phyloP scores from a whole-genome alignment of 352 stramenopile species.

The Phytopythium aichiense region DNA sequence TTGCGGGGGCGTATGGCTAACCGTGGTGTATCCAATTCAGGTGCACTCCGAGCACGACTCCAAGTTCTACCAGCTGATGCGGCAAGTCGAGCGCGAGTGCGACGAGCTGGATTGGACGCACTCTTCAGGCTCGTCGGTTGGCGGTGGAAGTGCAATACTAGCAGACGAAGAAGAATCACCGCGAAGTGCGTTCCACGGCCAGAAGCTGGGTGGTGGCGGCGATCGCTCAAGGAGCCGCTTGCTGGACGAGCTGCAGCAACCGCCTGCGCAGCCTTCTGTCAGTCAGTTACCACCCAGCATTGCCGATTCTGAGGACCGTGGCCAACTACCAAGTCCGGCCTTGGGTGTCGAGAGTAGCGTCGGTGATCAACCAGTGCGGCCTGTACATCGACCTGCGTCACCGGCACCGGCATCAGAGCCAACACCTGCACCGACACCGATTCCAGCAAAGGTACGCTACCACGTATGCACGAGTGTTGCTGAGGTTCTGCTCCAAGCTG shows the following conservation, averaged over 20 bases:
- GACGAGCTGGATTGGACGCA: conserved; percentile 70
- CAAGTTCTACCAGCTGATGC: conserved; percentile 84
- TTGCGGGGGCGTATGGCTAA: not conserved
- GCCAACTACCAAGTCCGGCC: not conserved
- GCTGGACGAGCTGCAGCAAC: conserved; percentile 1
- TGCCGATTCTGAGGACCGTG: not conserved
- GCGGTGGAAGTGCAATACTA: conserved; percentile 18
- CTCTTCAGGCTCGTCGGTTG: conserved; percentile 29
- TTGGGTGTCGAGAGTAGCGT: not conserved
- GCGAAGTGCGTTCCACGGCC: not conserved
- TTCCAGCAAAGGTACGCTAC: not conserved
- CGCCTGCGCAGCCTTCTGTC: not conserved
- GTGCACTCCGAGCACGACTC: conserved; percentile 74
- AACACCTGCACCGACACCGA: not conserved
- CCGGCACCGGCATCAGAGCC: not conserved
- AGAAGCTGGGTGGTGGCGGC: conserved; percentile 19
- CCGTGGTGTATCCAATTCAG: conserved; percentile 15
- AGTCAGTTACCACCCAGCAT: not conserved
- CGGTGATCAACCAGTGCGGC: not conserved
- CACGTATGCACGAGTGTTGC: not conserved
- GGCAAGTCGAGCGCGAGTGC: conserved; percentile 68
- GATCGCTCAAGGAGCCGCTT: conserved; percentile 26
- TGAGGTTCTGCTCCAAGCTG: not conserved
- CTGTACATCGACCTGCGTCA: not conserved
- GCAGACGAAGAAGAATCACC: conserved; percentile 10